A percentile compares a stretch with the other conserved stretches of the same genome.
Evolutionary conservation across 768 basidiomycete species (phyloP).

Genomic region (Boletus sp.): DNA sequence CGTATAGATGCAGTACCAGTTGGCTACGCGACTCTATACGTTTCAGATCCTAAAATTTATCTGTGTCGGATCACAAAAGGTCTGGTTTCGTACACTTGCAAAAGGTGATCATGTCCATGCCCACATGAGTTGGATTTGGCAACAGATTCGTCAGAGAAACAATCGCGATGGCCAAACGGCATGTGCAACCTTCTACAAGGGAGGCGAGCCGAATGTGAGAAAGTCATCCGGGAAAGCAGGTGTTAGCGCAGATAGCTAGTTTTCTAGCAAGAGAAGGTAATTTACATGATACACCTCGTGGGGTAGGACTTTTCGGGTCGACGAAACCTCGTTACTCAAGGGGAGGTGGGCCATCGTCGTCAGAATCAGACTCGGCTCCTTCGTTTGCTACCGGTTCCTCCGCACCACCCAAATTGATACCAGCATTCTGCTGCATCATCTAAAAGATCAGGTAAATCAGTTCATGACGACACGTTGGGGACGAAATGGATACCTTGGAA

Average conservation of each 20-base stretch:
- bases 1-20: no score
- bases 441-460: constrained; percentile 16
- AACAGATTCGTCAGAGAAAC: background rate
- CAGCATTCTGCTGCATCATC: constrained; percentile 42
- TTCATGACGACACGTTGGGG: constrained; percentile 2
- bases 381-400: background rate
- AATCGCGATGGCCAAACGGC: background rate
- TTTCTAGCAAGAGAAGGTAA: constrained; percentile 6
- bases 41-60: background rate
- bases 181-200: background rate
- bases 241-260: background rate
- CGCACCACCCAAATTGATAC: constrained; percentile 15
- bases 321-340: constrained; percentile 44
- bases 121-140: no score
- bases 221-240: background rate
- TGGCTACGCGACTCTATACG: background rate
- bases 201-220: background rate
- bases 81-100: background rate
- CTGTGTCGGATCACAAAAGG: background rate
- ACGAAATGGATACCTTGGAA: constrained; percentile 43
- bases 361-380: constrained; percentile 33
- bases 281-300: constrained; percentile 17
- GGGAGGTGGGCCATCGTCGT: constrained; percentile 73
- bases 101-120: background rate
- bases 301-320: background rate